A percentile compares a stretch with the other conserved stretches of the same genome.
phyloP scores from a whole-genome alignment of 805 yeast species.

The Priceomyces fermenticarens region DNA sequence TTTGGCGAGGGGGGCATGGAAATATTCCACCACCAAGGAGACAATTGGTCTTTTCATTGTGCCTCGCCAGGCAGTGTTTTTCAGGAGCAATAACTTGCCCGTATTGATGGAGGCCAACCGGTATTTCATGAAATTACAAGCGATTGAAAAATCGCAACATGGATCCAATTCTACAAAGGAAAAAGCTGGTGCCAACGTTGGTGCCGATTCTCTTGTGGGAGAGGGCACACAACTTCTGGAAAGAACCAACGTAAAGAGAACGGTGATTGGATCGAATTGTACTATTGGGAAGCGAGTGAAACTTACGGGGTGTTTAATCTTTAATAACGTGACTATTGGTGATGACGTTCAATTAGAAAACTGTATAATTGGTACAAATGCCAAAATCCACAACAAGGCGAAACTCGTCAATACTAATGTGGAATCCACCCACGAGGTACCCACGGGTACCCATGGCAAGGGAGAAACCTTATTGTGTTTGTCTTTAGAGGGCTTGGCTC shows the following conservation, averaged over 20 bases:
- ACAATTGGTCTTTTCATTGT: conserved; percentile 67
- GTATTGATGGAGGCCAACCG: conserved; percentile 91
- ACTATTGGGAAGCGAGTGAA: conserved; percentile 82
- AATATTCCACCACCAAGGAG: conserved; percentile 56
- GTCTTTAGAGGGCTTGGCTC: conserved; percentile 40
- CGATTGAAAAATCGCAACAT: conserved; percentile 33
- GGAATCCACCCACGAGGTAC: conserved; percentile 73
- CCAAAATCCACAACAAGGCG: conserved; percentile 59
- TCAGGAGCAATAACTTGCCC: conserved; percentile 73
- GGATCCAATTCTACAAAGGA: conserved; percentile 38
- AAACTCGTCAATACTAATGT: conserved; percentile 79
- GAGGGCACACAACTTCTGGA: conserved; percentile 68
- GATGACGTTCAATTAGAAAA: conserved; percentile 84
- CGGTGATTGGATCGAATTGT: conserved; percentile 76
- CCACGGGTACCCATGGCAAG: conserved; percentile 50
- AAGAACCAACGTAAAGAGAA: conserved; percentile 79
- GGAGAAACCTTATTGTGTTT: conserved; percentile 55
- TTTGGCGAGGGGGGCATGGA: conserved; percentile 90
- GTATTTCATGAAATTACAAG: conserved; percentile 63
- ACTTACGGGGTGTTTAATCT: conserved; percentile 78
- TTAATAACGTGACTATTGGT: conserved; percentile 67
- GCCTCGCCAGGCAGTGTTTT: conserved; percentile 67
- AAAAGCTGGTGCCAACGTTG: conserved; percentile 68
- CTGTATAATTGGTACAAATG: conserved; percentile 76
- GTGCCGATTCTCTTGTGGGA: conserved; percentile 84